Evolutionary conservation across 2,329 filamentous ascomycete species (phyloP), one percentile per base, ranked within the genome.

Genomic region (Clonostachys rhizophaga): DNA sequence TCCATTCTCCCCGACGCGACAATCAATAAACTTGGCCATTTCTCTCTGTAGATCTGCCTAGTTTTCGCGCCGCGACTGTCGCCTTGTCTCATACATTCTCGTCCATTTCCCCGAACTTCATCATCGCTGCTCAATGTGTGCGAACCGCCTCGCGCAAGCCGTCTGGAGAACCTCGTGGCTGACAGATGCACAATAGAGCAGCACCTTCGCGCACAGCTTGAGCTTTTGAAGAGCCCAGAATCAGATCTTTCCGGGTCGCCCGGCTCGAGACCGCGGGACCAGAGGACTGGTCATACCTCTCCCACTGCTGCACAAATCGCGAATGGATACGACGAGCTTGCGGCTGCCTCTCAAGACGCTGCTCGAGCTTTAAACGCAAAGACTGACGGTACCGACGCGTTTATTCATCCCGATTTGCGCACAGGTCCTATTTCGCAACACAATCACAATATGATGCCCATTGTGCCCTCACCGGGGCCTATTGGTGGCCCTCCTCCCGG

Each of bases 321-420:
- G 57, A 74, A 76, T 72, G 73, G 71, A 60, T 75, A 75, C 62
- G 68, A 67, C 51, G 66, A 69, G 48, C 54, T 68, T 48, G 55
- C 63, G 43, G 58, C 61, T 47, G 56, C 61, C 48, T 57, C 61
- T 11, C 63, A 61, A 57, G 66, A 65, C 58, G 60, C 57, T 49
- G 53, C 59, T 49, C 64, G 62, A 52, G 57, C 60, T 50, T 49
- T 67, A 52, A 53, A 58, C 53, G 47, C 57, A 50, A 65, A 69
- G 52, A 46, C 62, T 50, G 68, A 71, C 51, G 24, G 24, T 30
- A 60, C 61, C 52, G 72, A 76, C 54, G 58, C 69, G 50, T 69
- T 71, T 50, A 75, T 77, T 44, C 72, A 77, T 49, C 74, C 74
- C 17, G 71, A 76, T 46, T 63, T 77, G 41, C 68, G 74, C 12